Percentiles rank a stretch among this genome's conserved stretches.
phyloP scores from a whole-genome alignment of 2,329 filamentous ascomycete species.

The Pseudogymnoascus sp. region DNA sequence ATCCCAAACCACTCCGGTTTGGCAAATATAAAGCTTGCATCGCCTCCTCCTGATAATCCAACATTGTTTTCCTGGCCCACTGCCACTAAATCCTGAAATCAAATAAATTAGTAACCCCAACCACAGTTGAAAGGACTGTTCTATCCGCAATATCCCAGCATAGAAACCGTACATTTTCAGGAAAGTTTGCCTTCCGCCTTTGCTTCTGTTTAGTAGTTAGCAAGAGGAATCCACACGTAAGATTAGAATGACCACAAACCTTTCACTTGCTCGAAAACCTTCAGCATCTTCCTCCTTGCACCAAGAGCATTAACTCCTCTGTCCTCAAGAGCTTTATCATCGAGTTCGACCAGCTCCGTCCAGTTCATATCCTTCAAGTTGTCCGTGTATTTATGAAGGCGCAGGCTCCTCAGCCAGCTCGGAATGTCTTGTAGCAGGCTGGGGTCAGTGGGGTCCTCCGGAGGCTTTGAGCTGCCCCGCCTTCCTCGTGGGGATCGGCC shows the following conservation, averaged over 20 bases:
- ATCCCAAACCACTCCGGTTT: constrained; percentile 1
- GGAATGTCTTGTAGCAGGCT: constrained; percentile 88
- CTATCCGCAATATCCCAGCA: background rate
- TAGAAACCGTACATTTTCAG: constrained; percentile 25
- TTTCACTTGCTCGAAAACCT: constrained; percentile 96
- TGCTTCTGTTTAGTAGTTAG: constrained; percentile 46
- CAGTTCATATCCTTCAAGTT: constrained; percentile 96
- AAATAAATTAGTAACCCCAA: constrained; percentile 3
- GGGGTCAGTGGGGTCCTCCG: constrained; percentile 92
- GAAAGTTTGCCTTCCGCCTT: constrained; percentile 63
- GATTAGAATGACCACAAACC: constrained; percentile 36
- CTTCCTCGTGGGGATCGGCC: constrained; percentile 88
- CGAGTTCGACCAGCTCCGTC: constrained; percentile 83
- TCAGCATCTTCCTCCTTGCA: constrained; percentile 93
- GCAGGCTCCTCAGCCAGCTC: constrained; percentile 85
- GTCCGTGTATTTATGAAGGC: constrained; percentile 97
- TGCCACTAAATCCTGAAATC: constrained; percentile 8
- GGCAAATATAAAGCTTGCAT: constrained; percentile 7
- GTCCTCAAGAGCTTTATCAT: constrained; percentile 86
- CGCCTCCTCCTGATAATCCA: constrained; percentile 2
- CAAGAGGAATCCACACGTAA: background rate
- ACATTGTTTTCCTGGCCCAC: background rate
- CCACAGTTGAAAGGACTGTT: background rate
- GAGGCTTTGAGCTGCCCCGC: constrained; percentile 90
- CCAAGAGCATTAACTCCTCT: constrained; percentile 91